Conservation (phyloP, 73 alveolate genomes). For the Paramecium tetraurelia region DNA sequence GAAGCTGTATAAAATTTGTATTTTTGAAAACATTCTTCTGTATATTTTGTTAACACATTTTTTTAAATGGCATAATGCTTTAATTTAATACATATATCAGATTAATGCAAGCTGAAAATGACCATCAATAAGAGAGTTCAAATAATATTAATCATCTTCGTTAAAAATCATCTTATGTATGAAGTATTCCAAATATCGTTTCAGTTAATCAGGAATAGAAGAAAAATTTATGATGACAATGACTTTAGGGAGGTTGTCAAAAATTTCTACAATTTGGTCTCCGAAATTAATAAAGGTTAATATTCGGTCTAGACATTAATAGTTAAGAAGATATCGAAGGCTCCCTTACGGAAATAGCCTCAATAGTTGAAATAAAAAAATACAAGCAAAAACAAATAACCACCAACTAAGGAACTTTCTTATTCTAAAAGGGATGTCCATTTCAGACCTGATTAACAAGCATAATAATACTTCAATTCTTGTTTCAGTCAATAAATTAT, state of each 20-base stretch:
- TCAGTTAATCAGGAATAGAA: background rate
- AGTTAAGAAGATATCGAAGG: background rate
- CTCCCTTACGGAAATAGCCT: background rate
- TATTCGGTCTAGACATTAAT: background rate
- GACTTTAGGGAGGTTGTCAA: slow-evolving; percentile 39
- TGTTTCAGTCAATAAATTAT: background rate
- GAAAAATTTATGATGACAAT: slow-evolving; percentile 38
- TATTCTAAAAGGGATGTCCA: background rate
- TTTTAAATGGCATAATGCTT: background rate
- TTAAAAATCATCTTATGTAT: background rate
- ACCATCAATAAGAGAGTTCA: background rate
- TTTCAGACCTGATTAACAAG: background rate
- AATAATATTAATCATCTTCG: background rate
- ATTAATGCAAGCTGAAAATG: slow-evolving; percentile 20
- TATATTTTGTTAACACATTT: background rate
- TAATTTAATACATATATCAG: background rate
- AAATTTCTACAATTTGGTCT: slow-evolving; percentile 2
- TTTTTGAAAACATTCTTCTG: background rate
- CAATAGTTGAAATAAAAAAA: background rate
- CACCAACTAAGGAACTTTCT: background rate
- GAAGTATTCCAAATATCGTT: background rate
- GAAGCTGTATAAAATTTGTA: slow-evolving; percentile 27
- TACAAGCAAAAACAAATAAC: background rate
- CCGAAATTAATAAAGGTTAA: slow-evolving; percentile 28
- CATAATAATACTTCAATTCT: background rate